Percentiles rank a stretch among this genome's conserved stretches.
These are phyloP conservation scores for Chlamydomonas sphaeroides DNA, from an alignment of 139 green algal species.

Conservation along the genomic window DNA sequence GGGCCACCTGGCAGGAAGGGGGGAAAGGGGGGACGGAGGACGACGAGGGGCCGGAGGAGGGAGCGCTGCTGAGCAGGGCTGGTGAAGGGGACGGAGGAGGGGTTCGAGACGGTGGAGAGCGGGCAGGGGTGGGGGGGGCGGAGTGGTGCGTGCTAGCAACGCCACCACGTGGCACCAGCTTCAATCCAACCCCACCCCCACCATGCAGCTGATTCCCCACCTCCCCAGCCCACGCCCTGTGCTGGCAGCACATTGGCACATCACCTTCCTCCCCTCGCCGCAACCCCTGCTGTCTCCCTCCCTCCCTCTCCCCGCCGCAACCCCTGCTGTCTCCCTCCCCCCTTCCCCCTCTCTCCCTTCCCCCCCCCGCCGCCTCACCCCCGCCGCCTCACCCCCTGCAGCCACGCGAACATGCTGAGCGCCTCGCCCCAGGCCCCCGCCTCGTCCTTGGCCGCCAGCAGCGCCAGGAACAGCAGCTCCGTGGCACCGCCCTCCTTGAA, in stretches of 20 bases:
- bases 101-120: no score
- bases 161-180: no score
- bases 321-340: not conserved
- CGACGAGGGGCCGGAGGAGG: not conserved
- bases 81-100: no score
- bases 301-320: not conserved
- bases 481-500: slow-evolving; percentile 33
- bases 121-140: no score
- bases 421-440: slow-evolving; percentile 35
- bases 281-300: not conserved
- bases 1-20: not conserved
- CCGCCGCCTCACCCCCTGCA: slow-evolving; percentile 6
- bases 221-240: no score
- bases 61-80: no score
- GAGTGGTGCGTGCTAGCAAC: no score
- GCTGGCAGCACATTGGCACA: no score
- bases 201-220: no score
- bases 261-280: not conserved
- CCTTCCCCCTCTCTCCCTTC: not conserved
- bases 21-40: not conserved
- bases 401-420: slow-evolving; percentile 38
- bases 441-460: slow-evolving; percentile 44
- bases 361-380: not conserved
- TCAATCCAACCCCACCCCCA: no score
- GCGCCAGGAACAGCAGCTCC: slow-evolving; percentile 48